Base-by-base conservation (phyloP, 768 basidiomycete genomes). In the Hysterangium stoloniferum region DNA sequence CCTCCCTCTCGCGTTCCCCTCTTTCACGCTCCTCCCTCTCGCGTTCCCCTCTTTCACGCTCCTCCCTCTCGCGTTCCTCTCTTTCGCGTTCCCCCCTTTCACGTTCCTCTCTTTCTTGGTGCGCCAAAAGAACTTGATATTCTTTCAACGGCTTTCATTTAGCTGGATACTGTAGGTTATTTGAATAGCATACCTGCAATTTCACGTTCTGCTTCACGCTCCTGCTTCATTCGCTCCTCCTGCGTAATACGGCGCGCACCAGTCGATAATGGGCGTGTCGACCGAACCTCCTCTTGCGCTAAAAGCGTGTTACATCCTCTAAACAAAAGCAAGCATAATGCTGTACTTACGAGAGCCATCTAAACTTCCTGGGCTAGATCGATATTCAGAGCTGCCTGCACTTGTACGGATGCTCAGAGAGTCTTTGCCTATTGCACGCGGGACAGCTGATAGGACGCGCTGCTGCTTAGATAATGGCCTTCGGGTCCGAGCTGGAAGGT, bases 401-500 rank as follows among this genome's bases (percentile, higher is more conserved):
- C 47, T 38, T 11, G 47, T 37, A 36, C 47, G 47, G 8, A 24
- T 36, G 4, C 34, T 22, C n/a, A 38, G 29, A 48, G 47, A 48
- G 15, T 48, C 47, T 24, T 48, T 48, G 15, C 41, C 41, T 9
- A 34, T 17, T 8, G 37, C 13, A 7, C 49, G 49, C 4, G 49
- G 38, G 11, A 51, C 49, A n/a, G 38, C 49, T 17, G 38, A 40
- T n/a, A 51, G 31, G 9, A 51, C 49, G 28, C 49, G 49, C 22
- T 51, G 49, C 32, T 51, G 49, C 28, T 42, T 51, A 15, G 49
- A 51, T 5, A 27, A 40, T 28, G 49, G 49, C n/a, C 49, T 37
- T 15, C 49, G 49, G 1, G 49, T 2, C 27, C 49, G 49, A 22
- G 22, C 31, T 40, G 37, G 49, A 11, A 31, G 38, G 32, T 8